phyloP scores from a whole-genome alignment of 2,329 filamentous ascomycete genomes.

The Orbilia oligospora region DNA sequence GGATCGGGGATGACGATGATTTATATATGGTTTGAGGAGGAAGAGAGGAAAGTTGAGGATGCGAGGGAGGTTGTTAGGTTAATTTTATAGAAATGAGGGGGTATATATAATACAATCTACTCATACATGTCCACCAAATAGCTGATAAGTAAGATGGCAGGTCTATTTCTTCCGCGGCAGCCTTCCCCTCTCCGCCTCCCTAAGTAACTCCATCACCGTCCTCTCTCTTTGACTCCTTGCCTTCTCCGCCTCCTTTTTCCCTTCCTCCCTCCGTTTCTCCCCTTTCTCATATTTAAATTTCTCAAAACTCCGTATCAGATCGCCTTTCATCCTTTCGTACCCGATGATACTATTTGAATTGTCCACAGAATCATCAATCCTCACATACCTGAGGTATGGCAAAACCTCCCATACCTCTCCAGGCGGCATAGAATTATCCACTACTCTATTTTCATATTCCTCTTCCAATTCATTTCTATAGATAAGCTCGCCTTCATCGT shows the following conservation, averaged over 20 bases:
- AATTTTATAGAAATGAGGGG: background rate
- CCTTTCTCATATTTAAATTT: constrained; percentile 43
- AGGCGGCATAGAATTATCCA: constrained; percentile 45
- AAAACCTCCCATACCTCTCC: constrained; percentile 56
- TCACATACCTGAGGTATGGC: constrained; percentile 51
- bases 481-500: constrained; percentile 44
- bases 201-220: constrained; percentile 24
- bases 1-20: background rate
- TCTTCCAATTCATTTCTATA: constrained; percentile 26
- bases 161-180: constrained; percentile 2
- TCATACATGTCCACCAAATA: background rate
- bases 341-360: constrained; percentile 55
- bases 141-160: background rate
- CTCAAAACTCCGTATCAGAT: constrained; percentile 50
- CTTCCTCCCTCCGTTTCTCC: constrained; percentile 18
- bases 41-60: background rate
- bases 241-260: background rate
- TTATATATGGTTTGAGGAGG: background rate
- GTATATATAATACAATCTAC: background rate
- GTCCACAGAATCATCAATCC: constrained; percentile 55
- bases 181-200: constrained; percentile 8
- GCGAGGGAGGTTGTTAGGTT: background rate
- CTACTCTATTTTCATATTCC: constrained; percentile 34
- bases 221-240: constrained; percentile 21
- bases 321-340: constrained; percentile 54